Base-by-base conservation (phyloP, 2,329 filamentous ascomycete genomes). In the Nigrospora sphaerica region DNA sequence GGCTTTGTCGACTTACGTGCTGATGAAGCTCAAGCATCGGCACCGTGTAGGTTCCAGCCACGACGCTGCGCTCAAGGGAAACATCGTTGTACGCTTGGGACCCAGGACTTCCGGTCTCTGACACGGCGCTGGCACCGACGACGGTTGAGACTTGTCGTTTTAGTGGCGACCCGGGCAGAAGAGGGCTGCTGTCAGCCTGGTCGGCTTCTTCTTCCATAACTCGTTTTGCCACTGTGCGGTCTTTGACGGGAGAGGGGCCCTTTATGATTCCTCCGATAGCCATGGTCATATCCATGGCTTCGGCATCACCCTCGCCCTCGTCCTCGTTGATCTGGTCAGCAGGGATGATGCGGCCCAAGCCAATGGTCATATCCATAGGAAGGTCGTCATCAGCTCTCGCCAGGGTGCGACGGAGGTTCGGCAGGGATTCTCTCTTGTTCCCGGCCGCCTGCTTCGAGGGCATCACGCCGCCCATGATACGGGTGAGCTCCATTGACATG, bases 1-100 rank as follows among this genome's bases (percentile, higher is more conserved):
- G 6, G 13, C 13, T 36, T 36, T 36, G 2, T 14, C 34, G 14
- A 36, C 78, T 74, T 67, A 83, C 82, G 66, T 97, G 91, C 63
- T 96, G 90, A 63, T 95, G 98, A 42, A 98, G 69, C 62, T 96
- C 91, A 39, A 96, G 80, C 79, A 95, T 92, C 0, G 93, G 93
- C 23, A 95, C 80, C 0, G 88, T 95, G 63, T 91, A 95, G 39
- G 91, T 88, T 32, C 89, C 90, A 46, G 92, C 90, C 49, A 93
- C 85, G 19, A 96, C 86, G 52, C 86, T 90, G 47, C 82, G 80
- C 61, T 92, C 87, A 9, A 95, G 72, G 4, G 77, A 77, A 45
- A 77, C 54, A 38, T 80, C 74, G 28, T 81, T 77, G 31, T 81
- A n/a, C n/a, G 10, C 23, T 28, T 28, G 23, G 23, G 23, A 9